Conservation (phyloP, 768 basidiomycete genomes). For the Lentinula raphanica region DNA sequence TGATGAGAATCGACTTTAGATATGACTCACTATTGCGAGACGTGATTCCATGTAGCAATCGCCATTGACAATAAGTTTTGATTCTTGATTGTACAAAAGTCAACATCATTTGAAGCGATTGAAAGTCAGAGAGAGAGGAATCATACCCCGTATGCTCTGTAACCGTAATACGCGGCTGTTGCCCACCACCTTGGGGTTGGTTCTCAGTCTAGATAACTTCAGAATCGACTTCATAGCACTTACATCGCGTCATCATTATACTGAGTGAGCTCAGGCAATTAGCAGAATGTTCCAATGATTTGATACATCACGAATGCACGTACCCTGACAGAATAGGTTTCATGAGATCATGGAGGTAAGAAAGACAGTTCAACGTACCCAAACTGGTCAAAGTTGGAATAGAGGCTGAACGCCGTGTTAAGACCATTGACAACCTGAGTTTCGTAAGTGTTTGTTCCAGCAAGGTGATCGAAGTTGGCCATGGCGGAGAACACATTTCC, state of each 20-base stretch:
- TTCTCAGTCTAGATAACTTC: neutral
- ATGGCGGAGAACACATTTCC: conserved; percentile 48
- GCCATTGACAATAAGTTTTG: conserved; percentile 36
- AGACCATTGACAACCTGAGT: conserved; percentile 34
- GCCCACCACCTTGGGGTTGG: conserved; percentile 44
- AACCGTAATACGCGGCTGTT: conserved; percentile 42
- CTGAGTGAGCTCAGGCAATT: conserved; percentile 17
- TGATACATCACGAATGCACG: neutral
- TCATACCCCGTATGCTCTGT: conserved; percentile 35
- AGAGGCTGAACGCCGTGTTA: conserved; percentile 35
- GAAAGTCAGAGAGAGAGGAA: no score
- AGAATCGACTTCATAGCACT: conserved; percentile 7
- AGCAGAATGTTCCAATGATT: neutral
- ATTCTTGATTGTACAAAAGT: conserved; percentile 18
- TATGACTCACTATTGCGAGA: conserved; percentile 38
- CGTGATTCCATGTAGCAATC: conserved; percentile 42
- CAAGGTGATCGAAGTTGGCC: conserved; percentile 40
- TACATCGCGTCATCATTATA: conserved; percentile 47
- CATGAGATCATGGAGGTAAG: neutral
- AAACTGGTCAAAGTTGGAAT: conserved; percentile 38
- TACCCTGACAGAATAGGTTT: neutral
- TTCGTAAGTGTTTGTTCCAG: conserved; percentile 31
- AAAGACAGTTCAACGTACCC: conserved; percentile 22
- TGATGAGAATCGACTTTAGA: neutral
- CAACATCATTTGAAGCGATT: no score